Evolutionary conservation across 352 stramenopile genomes (phyloP).

Genomic region (Pythium brachiatum): DNA sequence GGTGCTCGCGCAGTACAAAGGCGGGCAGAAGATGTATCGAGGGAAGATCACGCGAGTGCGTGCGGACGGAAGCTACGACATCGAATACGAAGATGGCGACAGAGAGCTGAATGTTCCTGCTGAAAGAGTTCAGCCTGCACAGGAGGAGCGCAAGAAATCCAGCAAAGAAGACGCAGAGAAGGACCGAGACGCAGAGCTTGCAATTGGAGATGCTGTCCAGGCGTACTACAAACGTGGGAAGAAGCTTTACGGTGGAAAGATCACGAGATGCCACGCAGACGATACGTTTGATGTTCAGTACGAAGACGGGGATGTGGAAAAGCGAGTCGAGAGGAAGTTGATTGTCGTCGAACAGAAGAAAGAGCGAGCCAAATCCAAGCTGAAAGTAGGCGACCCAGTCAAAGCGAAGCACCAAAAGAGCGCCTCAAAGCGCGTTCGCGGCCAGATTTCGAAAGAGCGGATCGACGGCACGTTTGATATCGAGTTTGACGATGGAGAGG

Average conservation of each 20-base stretch:
- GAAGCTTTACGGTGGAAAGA: conserved; percentile 48
- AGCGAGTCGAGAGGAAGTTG: background rate
- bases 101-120: conserved; percentile 22
- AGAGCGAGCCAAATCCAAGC: background rate
- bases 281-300: conserved; percentile 66
- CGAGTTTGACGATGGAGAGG: conserved; percentile 63
- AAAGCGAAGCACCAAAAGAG: conserved; percentile 14
- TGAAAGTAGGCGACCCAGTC: conserved; percentile 1
- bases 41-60: conserved; percentile 51
- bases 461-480: conserved; percentile 64
- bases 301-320: conserved; percentile 59
- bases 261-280: conserved; percentile 47
- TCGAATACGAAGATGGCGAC: conserved; percentile 64
- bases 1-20: conserved; percentile 43
- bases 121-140: conserved; percentile 2
- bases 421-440: conserved; percentile 7
- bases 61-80: conserved; percentile 52
- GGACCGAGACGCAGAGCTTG: background rate
- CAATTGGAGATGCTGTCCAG: conserved; percentile 7
- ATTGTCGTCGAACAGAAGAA: conserved; percentile 7
- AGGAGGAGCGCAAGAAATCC: background rate
- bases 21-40: conserved; percentile 38
- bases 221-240: conserved; percentile 39
- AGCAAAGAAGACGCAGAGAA: conserved; percentile 16
- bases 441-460: conserved; percentile 41